Evolutionary conservation across 257 asterid species (phyloP).

Genomic region (Parsonsia alboflavescens): DNA sequence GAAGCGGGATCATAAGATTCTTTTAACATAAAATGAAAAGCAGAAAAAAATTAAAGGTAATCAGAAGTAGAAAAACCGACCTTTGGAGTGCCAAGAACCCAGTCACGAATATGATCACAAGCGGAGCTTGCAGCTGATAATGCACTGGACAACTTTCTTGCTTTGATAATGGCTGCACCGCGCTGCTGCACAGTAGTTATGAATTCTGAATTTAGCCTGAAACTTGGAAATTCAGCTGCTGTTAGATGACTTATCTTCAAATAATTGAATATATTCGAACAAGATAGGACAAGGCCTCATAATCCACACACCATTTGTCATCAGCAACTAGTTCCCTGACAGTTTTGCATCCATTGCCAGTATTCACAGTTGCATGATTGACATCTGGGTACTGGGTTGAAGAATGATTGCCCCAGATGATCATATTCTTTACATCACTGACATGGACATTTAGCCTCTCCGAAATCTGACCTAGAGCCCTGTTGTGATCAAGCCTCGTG

Average conservation of each 20-base stretch:
- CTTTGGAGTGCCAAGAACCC: conserved; percentile 87
- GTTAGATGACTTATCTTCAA: not conserved
- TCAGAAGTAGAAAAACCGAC: conserved; percentile 22
- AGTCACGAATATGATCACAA: conserved; percentile 78
- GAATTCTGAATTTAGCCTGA: conserved; percentile 60
- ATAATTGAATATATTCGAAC: too few species aligned
- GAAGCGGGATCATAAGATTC: too few species aligned
- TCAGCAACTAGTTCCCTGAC: conserved; percentile 47
- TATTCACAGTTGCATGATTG: conserved; percentile 54
- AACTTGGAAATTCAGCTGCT: not conserved
- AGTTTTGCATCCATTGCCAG: conserved; percentile 32
- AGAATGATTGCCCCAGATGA: conserved; percentile 90
- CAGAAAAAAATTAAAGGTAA: not conserved
- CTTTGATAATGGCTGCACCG: conserved; percentile 67
- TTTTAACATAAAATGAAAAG: not conserved
- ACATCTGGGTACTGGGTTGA: conserved; percentile 84
- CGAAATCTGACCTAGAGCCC: conserved; percentile 63
- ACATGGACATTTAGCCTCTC: conserved; percentile 56
- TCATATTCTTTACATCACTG: conserved; percentile 61
- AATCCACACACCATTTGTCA: conserved; percentile 57
- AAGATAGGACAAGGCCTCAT: not conserved
- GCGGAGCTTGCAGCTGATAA: conserved; percentile 83
- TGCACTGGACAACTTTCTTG: conserved; percentile 74
- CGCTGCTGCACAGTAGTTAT: conserved; percentile 59
- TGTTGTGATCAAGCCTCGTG: conserved; percentile 79